Percentiles rank a stretch among this genome's conserved stretches.
phyloP scores from a whole-genome alignment of 108 stramenopile species.

The Schizochytrium sp. region DNA sequence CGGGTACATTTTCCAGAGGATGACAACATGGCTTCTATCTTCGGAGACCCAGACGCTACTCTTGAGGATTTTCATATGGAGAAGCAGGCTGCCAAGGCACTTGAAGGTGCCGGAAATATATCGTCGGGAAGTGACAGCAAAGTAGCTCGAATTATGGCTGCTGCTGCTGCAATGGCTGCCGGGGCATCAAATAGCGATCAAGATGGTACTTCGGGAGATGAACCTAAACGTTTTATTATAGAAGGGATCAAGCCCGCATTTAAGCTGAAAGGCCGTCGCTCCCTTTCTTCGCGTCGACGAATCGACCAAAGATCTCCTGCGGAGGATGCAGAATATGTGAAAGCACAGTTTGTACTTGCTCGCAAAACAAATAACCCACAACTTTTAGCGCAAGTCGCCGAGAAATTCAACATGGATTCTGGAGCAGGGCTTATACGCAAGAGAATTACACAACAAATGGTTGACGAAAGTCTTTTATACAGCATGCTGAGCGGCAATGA shows the following conservation, averaged over 20 bases:
- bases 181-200: not conserved
- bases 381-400: not conserved
- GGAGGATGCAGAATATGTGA: not conserved
- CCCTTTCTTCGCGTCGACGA: not conserved
- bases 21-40: not conserved
- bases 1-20: slow-evolving; percentile 23
- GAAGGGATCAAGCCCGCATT: not conserved
- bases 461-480: slow-evolving; percentile 6
- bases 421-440: not conserved
- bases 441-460: not conserved
- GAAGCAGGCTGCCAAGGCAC: not conserved
- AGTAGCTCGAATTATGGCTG: not conserved
- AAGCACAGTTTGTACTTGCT: not conserved
- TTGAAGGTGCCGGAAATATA: no score
- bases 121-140: no score
- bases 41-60: not conserved
- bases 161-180: not conserved
- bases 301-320: not conserved
- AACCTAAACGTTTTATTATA: not conserved
- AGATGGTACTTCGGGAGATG: not conserved
- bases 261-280: slow-evolving; percentile 2
- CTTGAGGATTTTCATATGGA: not conserved
- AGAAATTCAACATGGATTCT: not conserved
- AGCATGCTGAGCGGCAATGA: slow-evolving; percentile 35
- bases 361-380: slow-evolving; percentile 20